phyloP scores from a whole-genome alignment of 257 asterid genomes.

The Gentiana dahurica region DNA sequence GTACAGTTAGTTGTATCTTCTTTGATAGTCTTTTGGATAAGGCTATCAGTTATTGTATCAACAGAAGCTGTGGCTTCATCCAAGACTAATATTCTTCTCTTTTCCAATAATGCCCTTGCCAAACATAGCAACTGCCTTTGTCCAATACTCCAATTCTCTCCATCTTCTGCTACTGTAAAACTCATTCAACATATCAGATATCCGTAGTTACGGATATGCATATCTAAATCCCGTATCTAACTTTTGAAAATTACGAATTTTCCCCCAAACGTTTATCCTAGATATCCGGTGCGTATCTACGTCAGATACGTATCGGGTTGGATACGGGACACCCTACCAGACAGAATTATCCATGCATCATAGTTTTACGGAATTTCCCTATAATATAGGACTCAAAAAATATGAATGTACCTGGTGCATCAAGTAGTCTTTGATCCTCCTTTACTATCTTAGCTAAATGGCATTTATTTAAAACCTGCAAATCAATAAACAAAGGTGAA shows the following conservation, averaged over 20 bases:
- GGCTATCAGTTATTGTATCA: constrained; percentile 55
- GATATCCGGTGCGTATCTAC: no score
- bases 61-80: constrained; percentile 89
- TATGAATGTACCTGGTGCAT: constrained; percentile 14
- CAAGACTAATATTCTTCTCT: constrained; percentile 51
- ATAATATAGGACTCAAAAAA: no score
- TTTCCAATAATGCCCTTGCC: constrained; percentile 53
- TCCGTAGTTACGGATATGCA: neutral
- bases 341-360: no score
- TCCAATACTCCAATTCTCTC: constrained; percentile 82
- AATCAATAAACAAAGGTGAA: neutral
- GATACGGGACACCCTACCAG: no score
- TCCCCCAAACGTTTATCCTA: no score
- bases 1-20: constrained; percentile 63
- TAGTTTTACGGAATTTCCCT: no score
- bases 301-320: no score
- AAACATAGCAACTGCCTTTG: constrained; percentile 80
- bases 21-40: constrained; percentile 64
- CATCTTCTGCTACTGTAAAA: constrained; percentile 71
- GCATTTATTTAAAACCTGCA: constrained; percentile 61
- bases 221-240: no score
- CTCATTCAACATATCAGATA: neutral
- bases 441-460: constrained; percentile 47
- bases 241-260: no score
- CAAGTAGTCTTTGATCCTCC: constrained; percentile 60